Percentiles rank a stretch among this genome's conserved stretches.
Evolutionary conservation across 495 filamentous ascomycete genomes (phyloP).

Genomic region (Daldinia concentrica): DNA sequence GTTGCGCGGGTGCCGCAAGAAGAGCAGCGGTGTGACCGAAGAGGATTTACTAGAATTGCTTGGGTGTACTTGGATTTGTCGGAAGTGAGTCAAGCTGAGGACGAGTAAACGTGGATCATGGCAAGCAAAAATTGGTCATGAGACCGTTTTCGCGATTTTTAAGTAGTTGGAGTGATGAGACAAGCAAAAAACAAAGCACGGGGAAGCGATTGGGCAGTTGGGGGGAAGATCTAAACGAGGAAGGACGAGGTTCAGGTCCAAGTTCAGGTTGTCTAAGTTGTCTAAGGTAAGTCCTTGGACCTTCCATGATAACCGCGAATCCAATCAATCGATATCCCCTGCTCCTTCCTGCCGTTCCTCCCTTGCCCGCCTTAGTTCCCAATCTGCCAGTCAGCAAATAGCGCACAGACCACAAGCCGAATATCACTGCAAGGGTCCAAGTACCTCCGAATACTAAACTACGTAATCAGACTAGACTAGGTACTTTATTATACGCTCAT

Average conservation of each 20-base stretch:
- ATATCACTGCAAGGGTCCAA: constrained; percentile 39
- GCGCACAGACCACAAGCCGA: constrained; percentile 23
- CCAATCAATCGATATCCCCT: constrained; percentile 31
- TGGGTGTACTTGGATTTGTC: constrained; percentile 13
- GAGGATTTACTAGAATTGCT: neutral
- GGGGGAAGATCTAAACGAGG: constrained; percentile 43
- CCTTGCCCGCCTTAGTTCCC: constrained; percentile 6
- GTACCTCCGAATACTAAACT: neutral
- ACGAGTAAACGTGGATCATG: constrained; percentile 30
- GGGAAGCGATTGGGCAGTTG: constrained; percentile 37
- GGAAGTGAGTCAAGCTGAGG: constrained; percentile 34
- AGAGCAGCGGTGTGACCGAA: constrained; percentile 36
- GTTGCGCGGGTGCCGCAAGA: constrained; percentile 21
- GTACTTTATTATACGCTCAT: neutral
- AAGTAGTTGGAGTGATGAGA: constrained; percentile 43
- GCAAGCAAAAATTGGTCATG: constrained; percentile 40
- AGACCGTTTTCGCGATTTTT: constrained; percentile 36
- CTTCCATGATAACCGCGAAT: constrained; percentile 23
- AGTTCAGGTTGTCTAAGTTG: constrained; percentile 7
- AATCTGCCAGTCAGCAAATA: constrained; percentile 3
- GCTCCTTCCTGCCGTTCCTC: constrained; percentile 7
- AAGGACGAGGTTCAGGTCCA: constrained; percentile 33
- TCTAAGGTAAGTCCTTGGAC: neutral
- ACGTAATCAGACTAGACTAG: neutral
- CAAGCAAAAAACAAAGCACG: constrained; percentile 23